Percentiles rank a stretch among this genome's conserved stretches.
phyloP scores from a whole-genome alignment of 345 rosid genomes.

The Garcia nutans region DNA sequence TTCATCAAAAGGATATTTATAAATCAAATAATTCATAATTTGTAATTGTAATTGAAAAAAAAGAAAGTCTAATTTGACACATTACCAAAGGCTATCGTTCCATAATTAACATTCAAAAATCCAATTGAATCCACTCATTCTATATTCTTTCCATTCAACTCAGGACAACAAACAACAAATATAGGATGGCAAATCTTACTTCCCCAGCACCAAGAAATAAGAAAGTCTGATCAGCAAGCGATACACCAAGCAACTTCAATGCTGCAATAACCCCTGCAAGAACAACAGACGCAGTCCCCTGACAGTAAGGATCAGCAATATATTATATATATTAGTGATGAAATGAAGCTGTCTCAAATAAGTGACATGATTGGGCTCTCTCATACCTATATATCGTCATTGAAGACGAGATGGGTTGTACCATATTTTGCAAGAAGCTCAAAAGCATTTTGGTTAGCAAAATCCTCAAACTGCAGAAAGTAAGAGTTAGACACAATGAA shows the following conservation, averaged over 20 bases:
- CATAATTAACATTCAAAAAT: not conserved
- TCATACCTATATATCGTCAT: slow-evolving; percentile 84
- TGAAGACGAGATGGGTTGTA: slow-evolving; percentile 82
- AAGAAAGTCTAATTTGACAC: not conserved
- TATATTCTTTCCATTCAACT: not conserved
- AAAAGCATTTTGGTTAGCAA: slow-evolving; percentile 94
- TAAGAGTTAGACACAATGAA: not conserved
- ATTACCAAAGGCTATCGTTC: not conserved
- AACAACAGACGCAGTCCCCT: slow-evolving; percentile 96
- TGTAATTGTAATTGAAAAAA: not conserved
- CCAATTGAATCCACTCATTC: not conserved
- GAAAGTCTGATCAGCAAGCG: slow-evolving; percentile 69
- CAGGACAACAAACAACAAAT: not conserved
- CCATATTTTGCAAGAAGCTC: slow-evolving; percentile 75
- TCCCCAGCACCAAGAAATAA: slow-evolving; percentile 98
- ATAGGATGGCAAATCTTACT: slow-evolving; percentile 39
- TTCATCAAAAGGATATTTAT: not conserved
- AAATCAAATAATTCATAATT: not conserved
- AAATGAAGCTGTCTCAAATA: not conserved
- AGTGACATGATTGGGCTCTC: not conserved
- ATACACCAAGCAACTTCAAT: slow-evolving; percentile 60
- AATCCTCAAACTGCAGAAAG: slow-evolving; percentile 90
- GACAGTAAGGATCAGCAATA: slow-evolving; percentile 18
- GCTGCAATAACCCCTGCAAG: slow-evolving; percentile 86
- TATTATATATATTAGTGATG: not conserved